phyloP scores from a whole-genome alignment of 192 early-diverging fungal genomes.

The Backusella liffmaniae region DNA sequence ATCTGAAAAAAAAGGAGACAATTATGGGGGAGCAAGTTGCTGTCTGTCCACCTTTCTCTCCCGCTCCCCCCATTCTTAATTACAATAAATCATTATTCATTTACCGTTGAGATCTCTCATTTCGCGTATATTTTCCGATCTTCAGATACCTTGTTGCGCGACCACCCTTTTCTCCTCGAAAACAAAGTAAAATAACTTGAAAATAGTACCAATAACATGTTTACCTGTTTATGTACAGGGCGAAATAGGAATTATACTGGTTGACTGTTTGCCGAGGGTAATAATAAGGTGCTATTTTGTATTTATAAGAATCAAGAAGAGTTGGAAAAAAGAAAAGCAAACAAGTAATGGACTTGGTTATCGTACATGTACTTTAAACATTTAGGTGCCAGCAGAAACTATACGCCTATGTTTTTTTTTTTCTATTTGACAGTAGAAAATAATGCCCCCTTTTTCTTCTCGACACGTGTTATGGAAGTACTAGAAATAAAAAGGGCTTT shows the following conservation, averaged over 20 bases:
- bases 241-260: not conserved
- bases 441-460: not conserved
- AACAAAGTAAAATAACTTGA: conserved; percentile 7
- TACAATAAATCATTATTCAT: not conserved
- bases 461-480: conserved; percentile 1
- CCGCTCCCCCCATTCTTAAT: conserved; percentile 10
- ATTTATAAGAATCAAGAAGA: not conserved
- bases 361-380: not conserved
- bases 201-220: conserved; percentile 6
- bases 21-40: conserved; percentile 2
- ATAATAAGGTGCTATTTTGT: not conserved
- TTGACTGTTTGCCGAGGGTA: not conserved
- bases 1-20: conserved; percentile 5
- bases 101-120: not conserved
- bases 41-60: conserved; percentile 8
- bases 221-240: conserved; percentile 5
- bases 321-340: not conserved
- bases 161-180: conserved; percentile 4
- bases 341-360: not conserved
- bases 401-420: not conserved
- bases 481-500: not conserved
- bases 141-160: not conserved
- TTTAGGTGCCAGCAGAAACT: not conserved
- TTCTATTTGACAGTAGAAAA: conserved; percentile 8
- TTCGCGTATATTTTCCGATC: conserved; percentile 2